Base-by-base conservation (phyloP, 768 basidiomycete genomes). In the Trametes meyenii region DNA sequence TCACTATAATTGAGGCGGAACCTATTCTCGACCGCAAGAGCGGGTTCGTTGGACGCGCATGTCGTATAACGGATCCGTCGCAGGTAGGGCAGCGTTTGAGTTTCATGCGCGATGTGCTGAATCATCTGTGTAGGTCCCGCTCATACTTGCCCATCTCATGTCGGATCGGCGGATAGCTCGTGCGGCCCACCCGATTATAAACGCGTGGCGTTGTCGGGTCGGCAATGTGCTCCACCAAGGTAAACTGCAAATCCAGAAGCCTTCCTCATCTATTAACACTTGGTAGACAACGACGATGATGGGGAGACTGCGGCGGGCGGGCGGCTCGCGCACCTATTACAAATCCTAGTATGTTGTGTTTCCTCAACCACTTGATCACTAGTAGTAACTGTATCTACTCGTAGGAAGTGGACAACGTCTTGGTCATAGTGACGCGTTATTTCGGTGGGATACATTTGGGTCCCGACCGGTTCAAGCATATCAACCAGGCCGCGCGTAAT, bases 231-330 rank as follows among this genome's bases (percentile, higher is more conserved):
- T 91, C 53, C 88, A 93, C 72, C 89, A 92, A 82, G 91, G 90
- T 88, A 66, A 33, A 75, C 11, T 2, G 33, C 44, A 38, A 17
- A 21, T 35, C 35, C 14, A 2, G 1, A 4, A 5, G 23, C 43
- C 5, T 10, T 39, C 10, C 5, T 16, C 7, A 26, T 17, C 6
- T 48, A 33, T 42, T 24, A 21, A 13, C 33, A 12, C 10, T 21
- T 35, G 13, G 13, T 65, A 94, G 96, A 98, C 69, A 96, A 97
- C 60, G 93, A 96, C 58, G 96, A 98, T 61, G 92, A 98, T 60
- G 93, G 95, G 1, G 96, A 99, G 76, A 87, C 90, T 0, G 94
- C 93, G 1, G 96, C 96, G 19, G 96, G 96, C 5, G 87, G 90
- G 44, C 83, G 96, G 17, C 76, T 98, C 21, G 93, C 93, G 0